Conservation (phyloP, 1,284 basidiomycete species). For the Boletus mariae region DNA sequence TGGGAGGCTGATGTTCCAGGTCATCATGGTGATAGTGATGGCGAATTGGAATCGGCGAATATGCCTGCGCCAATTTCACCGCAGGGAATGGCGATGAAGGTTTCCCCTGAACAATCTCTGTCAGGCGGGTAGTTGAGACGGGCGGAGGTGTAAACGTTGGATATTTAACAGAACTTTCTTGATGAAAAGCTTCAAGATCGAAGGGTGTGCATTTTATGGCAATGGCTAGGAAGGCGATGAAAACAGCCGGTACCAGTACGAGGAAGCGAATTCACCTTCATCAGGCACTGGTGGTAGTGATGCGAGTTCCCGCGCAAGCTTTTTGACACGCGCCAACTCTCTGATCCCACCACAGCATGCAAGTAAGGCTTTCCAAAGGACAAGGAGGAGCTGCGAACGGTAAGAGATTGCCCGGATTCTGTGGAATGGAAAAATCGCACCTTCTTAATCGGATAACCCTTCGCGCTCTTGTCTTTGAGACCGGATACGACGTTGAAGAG, state of each 20-base stretch:
- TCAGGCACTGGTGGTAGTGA: slow-evolving; percentile 64
- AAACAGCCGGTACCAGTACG: neutral
- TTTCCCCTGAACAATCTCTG: slow-evolving; percentile 30
- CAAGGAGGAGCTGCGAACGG: slow-evolving; percentile 72
- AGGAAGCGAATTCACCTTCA: slow-evolving; percentile 44
- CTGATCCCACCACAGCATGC: slow-evolving; percentile 91
- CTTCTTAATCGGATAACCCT: slow-evolving; percentile 96
- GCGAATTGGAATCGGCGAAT: slow-evolving; percentile 88
- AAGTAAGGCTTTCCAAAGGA: slow-evolving; percentile 94
- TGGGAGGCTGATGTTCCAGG: slow-evolving; percentile 44
- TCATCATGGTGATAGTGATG: slow-evolving; percentile 89
- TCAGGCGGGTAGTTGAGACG: slow-evolving; percentile 31
- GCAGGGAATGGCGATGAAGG: slow-evolving; percentile 43
- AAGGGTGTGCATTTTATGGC: slow-evolving; percentile 83
- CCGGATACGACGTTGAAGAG: slow-evolving; percentile 87
- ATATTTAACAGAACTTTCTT: slow-evolving; percentile 90
- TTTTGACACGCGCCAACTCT: slow-evolving; percentile 83
- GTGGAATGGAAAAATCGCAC: slow-evolving; percentile 36
- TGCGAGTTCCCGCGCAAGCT: slow-evolving; percentile 79
- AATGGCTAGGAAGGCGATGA: slow-evolving; percentile 33
- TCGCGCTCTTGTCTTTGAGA: slow-evolving; percentile 90
- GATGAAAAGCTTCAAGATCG: slow-evolving; percentile 83
- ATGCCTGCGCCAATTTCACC: slow-evolving; percentile 80
- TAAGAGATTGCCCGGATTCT: neutral
- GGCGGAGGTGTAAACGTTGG: slow-evolving; percentile 79